These are phyloP conservation scores for Adiantum capillusveneris DNA, from an alignment of 75 land plant genomes.

Conservation along the genomic window DNA sequence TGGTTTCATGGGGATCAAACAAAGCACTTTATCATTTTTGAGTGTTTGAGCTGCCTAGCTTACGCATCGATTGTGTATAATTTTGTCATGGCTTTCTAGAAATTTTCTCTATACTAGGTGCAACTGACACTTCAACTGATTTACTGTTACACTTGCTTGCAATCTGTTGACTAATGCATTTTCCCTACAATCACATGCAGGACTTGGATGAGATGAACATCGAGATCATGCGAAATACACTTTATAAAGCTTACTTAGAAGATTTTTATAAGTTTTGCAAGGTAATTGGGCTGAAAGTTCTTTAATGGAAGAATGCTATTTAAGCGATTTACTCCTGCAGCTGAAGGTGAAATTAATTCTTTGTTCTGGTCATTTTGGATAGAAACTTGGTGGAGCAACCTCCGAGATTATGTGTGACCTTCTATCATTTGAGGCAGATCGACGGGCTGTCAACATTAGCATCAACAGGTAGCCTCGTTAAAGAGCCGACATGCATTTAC, in stretches of 20 bases:
- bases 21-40: too few species aligned
- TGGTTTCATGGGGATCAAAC: too few species aligned
- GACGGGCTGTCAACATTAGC: slow-evolving; percentile 92
- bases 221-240: slow-evolving; percentile 99
- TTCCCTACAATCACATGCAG: slow-evolving; percentile 35
- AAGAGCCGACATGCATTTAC: too few species aligned
- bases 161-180: neutral
- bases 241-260: slow-evolving; percentile 96
- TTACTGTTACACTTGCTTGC: slow-evolving; percentile 2
- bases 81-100: too few species aligned
- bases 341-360: neutral
- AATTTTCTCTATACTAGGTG: too few species aligned
- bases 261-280: slow-evolving; percentile 94
- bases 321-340: neutral
- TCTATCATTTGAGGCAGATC: slow-evolving; percentile 92
- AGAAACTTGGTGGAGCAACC: slow-evolving; percentile 99
- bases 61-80: too few species aligned
- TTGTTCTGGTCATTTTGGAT: neutral
- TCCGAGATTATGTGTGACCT: slow-evolving; percentile 95
- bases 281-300: slow-evolving; percentile 49
- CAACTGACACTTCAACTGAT: too few species aligned
- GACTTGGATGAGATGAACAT: slow-evolving; percentile 99
- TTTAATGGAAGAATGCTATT: too few species aligned
- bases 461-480: slow-evolving; percentile 96
- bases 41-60: too few species aligned